Base-by-base conservation (phyloP, 169 alveolate genomes). In the Plasmodium malariae region DNA sequence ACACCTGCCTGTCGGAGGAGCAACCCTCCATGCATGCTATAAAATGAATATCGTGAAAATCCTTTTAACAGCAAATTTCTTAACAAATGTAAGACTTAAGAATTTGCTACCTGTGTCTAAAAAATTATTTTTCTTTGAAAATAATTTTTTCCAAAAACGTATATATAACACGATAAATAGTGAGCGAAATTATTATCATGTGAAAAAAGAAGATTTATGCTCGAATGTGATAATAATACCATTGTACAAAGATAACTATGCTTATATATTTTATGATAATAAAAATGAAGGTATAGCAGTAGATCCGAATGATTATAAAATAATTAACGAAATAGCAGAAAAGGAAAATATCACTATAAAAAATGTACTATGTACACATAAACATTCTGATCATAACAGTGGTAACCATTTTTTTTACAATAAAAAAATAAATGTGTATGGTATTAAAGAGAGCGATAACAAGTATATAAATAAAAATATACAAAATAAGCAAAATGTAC, bases 361-460 rank as follows among this genome's bases (percentile, higher is more conserved):
- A 55, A 24, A 76, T 76, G 62, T 76, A 21, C 26, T 76, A 43
- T 76, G 89, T 32, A 76, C 89, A 34, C 89, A 76, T 76, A 76
- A 76, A 43, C 89, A 76, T 76, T 32, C 62, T 62, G 89, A 76
- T 54, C 89, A 76, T 60, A 76, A 76, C 62, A 68, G 74, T 21
- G 89, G 89, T 37, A 76, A 76, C 30, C 26, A 24, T 36, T 76
- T 26, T 62, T 76, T 40, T 62, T 76, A 37, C 21, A 32, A 76
- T 24, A 62, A 76, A 59, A 76, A 76, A 40, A 60, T 76, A 45
- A 76, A 76, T 62, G 89, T 76, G 12, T 76, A 76, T 21, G 89
- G 89, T 40, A 76, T 76, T 45, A 76, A 76, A 62, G 89, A 76
- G 62, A 26, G 48, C 34, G 45, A 76, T 51, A 76, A 76, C 30